Evolutionary conservation across 805 yeast genomes (phyloP), one percentile per base, ranked within the genome.

Genomic region (Barnettozyma wickerhamii): DNA sequence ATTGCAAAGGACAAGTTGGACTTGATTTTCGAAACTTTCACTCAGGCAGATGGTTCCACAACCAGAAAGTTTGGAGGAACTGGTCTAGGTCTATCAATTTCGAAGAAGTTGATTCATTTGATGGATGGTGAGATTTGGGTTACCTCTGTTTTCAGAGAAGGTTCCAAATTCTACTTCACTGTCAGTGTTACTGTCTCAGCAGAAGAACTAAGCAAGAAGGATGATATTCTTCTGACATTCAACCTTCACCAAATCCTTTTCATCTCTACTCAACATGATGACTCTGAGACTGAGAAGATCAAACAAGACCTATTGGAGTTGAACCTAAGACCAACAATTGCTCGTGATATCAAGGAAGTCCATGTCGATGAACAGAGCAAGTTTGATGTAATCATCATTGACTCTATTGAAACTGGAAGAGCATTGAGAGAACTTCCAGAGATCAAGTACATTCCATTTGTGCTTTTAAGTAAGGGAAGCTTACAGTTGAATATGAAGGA

Each of bases 51-150:
- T 64, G 96, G 96, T 31, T 85, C 95, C 5, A 87, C 95, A 2
- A 87, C 95, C 2, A 75, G 95, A 59, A 86, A 86, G 62, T 88
- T 87, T 59, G 96, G 95, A 53, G 96, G 96, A 55, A 88, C 95
- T 4, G 96, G 96, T 48, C 70, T 87, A 34, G 96, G 96, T 14
- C 70, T 87, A 41, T 84, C 95, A 3, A 87, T 87, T 60, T 88
- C 95, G 9, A 86, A 85, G 60, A 88, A 86, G 53, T 72, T 87
- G 51, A 87, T 88, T 55, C 90, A 85, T 55, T 71, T 87, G 49
- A 87, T 88, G 95, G 95, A 95, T 32, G 96, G 95, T 58, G 91
- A 84, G 48, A 86, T 87, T 47, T 86, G 95, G 95, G 95, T 88
- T 20, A 77, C 85, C 18, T 84, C 95, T 1, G 74, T 72, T 45